Evolutionary conservation across 495 filamentous ascomycete species (phyloP).

Genomic region (Aspergillus mulundensis): DNA sequence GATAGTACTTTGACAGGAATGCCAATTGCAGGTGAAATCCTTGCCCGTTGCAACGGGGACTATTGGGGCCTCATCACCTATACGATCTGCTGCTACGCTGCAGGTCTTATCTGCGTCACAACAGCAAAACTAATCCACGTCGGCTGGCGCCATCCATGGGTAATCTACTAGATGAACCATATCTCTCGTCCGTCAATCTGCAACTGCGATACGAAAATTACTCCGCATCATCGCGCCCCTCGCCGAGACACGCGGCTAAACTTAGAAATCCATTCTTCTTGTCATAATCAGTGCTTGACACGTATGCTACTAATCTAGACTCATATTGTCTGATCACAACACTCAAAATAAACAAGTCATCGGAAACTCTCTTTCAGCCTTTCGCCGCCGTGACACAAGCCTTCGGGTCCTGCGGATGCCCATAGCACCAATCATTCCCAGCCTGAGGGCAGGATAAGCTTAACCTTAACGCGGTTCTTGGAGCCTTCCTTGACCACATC

Average conservation of each 20-base stretch:
- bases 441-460: neutral
- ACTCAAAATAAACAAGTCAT: neutral
- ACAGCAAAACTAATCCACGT: slow-evolving; percentile 61
- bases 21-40: slow-evolving; percentile 77
- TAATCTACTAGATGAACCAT: slow-evolving; percentile 28
- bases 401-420: neutral
- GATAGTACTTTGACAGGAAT: slow-evolving; percentile 69
- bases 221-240: neutral
- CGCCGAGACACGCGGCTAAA: neutral
- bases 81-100: slow-evolving; percentile 58
- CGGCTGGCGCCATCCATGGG: slow-evolving; percentile 55
- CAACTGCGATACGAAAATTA: neutral
- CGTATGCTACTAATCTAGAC: neutral
- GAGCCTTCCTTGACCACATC: neutral
- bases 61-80: slow-evolving; percentile 66
- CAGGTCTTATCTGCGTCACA: slow-evolving; percentile 57
- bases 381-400: neutral
- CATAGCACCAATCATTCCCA: neutral
- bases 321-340: neutral
- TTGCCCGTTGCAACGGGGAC: slow-evolving; percentile 50
- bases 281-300: neutral
- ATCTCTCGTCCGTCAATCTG: neutral
- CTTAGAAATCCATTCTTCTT: neutral
- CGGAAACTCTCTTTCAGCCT: neutral
- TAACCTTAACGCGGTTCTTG: neutral